Percentiles rank a stretch among this genome's conserved stretches.
phyloP scores from a whole-genome alignment of 2,329 filamentous ascomycete genomes.

The Botrytis galanthina region DNA sequence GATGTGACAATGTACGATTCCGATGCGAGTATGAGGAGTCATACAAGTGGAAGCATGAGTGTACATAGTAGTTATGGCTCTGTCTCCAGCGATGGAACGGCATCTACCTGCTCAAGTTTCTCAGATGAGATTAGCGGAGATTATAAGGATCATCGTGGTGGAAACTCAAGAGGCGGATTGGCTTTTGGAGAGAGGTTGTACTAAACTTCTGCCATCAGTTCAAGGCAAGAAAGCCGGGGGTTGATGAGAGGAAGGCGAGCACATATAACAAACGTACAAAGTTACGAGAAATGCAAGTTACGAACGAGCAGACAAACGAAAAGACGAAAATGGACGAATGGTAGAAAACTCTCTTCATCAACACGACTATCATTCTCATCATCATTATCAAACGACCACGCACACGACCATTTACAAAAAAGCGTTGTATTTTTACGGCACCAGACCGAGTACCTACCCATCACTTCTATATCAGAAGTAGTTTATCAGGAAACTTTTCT shows the following conservation, averaged over 20 bases:
- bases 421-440: constrained; percentile 3
- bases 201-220: constrained; percentile 28
- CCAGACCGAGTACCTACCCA: neutral
- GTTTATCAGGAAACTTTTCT: neutral
- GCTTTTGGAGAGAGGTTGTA: constrained; percentile 47
- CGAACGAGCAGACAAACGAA: neutral
- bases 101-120: neutral
- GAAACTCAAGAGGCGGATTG: constrained; percentile 36
- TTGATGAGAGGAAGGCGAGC: neutral
- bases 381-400: neutral
- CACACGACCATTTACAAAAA: neutral
- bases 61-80: constrained; percentile 2
- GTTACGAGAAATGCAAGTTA: constrained; percentile 13
- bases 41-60: constrained; percentile 10
- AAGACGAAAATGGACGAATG: neutral
- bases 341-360: neutral
- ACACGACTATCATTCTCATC: neutral
- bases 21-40: constrained; percentile 26
- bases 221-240: too few species aligned
- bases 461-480: neutral
- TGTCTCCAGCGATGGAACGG: neutral
- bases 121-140: neutral
- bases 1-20: constrained; percentile 11
- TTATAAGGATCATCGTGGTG: neutral
- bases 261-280: constrained; percentile 7